Evolutionary conservation across 1,139 yeast species (phyloP).

Genomic region (Hansenula sp.): DNA sequence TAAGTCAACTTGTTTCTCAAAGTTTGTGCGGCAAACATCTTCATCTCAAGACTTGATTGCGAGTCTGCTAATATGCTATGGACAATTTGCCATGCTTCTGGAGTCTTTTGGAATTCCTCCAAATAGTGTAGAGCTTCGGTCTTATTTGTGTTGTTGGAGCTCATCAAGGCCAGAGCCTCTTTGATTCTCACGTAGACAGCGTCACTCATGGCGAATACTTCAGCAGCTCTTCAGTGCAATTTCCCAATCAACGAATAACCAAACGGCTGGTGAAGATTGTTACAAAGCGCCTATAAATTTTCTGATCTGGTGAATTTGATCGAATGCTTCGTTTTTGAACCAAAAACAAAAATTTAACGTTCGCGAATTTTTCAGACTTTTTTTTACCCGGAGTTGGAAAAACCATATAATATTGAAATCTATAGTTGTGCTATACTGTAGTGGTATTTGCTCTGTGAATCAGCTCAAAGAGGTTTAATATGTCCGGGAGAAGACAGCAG

Average conservation of each 20-base stretch:
- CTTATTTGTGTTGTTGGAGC: conserved; percentile 32
- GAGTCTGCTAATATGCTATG: conserved; percentile 25
- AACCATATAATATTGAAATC: too few relatives aligned
- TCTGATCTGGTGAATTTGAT: too few relatives aligned
- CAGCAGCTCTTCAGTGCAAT: background rate
- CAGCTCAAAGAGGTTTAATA: background rate
- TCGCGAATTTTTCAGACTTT: too few relatives aligned
- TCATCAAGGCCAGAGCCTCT: conserved; percentile 21
- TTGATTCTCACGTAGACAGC: conserved; percentile 11
- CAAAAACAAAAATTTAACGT: too few relatives aligned
- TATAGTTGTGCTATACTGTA: too few relatives aligned
- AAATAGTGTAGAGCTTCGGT: conserved; percentile 61
- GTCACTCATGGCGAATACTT: conserved; percentile 1
- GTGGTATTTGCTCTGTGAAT: too few relatives aligned
- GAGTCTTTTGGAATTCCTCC: conserved; percentile 78
- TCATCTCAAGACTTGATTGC: conserved; percentile 41
- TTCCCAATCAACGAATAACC: too few relatives aligned
- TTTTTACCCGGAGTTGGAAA: too few relatives aligned
- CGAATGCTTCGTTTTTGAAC: too few relatives aligned
- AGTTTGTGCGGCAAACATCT: conserved; percentile 88
- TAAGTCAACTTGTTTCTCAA: conserved; percentile 78
- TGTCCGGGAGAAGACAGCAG: conserved; percentile 23
- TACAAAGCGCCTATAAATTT: too few relatives aligned
- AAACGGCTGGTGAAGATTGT: too few relatives aligned
- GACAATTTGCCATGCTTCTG: conserved; percentile 60